Evolutionary conservation across 257 asterid species (phyloP), one percentile per base, ranked within the genome.

Genomic region (Anisodus tanguticus): DNA sequence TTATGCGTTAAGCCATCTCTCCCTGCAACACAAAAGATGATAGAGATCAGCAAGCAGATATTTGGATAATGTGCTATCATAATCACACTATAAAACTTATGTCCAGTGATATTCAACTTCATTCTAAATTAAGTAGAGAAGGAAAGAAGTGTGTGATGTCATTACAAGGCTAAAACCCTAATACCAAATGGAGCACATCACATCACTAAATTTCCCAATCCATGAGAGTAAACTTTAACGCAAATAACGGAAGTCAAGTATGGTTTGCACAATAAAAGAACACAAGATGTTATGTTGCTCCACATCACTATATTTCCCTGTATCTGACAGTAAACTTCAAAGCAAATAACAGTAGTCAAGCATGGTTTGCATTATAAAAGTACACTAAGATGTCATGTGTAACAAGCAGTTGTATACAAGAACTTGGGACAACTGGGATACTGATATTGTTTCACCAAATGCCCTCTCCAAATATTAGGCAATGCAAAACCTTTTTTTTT

Each of bases 1-100:
- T 94, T 94, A 91, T 94, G 99, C 2, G 98, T 96, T 85, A 96
- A 90, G n/a, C 99, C 98, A 88, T 94, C 97, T 87, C 99, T 93
- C 64, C 99, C 99, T 94, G 79, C 76, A 85, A 47, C 26, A 53
- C 49, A 76, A 53, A 51, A 17, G 35, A 70, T 70, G 47, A 26
- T 76, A 63, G 4, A 22, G 26, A 76, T 76, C 81, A 76, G 63
- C 47, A 76, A 76, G 43, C 63, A 31, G 15, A 31, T n/a, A 76
- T 51, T 26, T 0, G 2, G 62, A 76, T 13, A 15, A 76, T 53
- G 63, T 53, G 49, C 64, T 12, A 3, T 7, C 16, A 51, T 53
- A 53, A 53, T 76, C 43, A 3, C 58, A 47, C 59, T 47, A 47
- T 47, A 72, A 72, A 47, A 72, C 62, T 74, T 7, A 51, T 4